phyloP scores from a whole-genome alignment of 768 basidiomycete genomes.

The Pleurotus salmoneostramineus region DNA sequence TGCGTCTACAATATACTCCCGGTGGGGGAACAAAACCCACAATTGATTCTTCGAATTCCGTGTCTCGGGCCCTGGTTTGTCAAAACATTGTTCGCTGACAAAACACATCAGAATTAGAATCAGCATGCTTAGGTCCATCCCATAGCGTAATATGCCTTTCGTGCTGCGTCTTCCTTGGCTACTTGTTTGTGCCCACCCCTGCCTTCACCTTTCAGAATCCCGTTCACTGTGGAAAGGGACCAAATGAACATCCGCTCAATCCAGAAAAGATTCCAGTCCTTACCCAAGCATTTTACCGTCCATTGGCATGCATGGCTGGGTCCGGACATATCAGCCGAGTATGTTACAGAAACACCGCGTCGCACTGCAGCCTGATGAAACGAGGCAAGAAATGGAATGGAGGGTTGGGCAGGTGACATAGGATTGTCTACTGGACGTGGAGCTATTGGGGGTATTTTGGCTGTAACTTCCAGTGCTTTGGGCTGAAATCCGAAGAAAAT shows the following conservation, averaged over 20 bases:
- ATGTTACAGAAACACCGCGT: conserved; percentile 58
- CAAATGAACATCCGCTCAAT: conserved; percentile 8
- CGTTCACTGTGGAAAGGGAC: conserved; percentile 49
- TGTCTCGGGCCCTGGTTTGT: not conserved
- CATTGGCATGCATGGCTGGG: conserved; percentile 68
- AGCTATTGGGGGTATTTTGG: not conserved
- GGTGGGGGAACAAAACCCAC: too few relatives aligned
- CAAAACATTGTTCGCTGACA: not conserved
- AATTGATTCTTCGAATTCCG: too few relatives aligned
- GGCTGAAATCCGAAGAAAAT: conserved; percentile 32
- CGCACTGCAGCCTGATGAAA: conserved; percentile 75
- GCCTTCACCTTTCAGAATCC: conserved; percentile 63
- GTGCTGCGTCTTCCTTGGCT: conserved; percentile 76
- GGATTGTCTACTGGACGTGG: conserved; percentile 39
- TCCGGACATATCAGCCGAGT: conserved; percentile 55
- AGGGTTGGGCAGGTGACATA: conserved; percentile 59
- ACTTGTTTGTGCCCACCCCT: conserved; percentile 66
- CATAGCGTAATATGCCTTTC: conserved; percentile 68
- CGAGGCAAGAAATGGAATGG: conserved; percentile 60
- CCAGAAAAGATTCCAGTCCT: conserved; percentile 18
- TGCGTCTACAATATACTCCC: too few relatives aligned
- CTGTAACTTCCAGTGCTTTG: conserved; percentile 11
- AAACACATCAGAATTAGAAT: not conserved
- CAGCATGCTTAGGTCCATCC: conserved; percentile 49
- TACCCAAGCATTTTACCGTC: conserved; percentile 67